Percentiles rank a stretch among this genome's conserved stretches.
These are phyloP conservation scores for Colletotrichum karsti DNA, from an alignment of 2,329 filamentous ascomycete species.

Conservation along the genomic window DNA sequence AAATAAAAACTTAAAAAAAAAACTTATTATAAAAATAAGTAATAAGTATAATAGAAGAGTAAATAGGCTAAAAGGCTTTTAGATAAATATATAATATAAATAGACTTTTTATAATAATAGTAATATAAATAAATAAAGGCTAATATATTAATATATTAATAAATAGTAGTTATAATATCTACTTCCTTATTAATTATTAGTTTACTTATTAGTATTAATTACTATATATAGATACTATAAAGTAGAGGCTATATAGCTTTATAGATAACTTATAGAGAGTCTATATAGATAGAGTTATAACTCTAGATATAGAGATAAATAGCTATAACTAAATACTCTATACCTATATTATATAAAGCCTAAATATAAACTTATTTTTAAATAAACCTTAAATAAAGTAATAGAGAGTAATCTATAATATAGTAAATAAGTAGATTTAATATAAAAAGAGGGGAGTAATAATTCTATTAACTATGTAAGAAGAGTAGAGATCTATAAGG, in stretches of 20 bases:
- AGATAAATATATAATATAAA: conserved; percentile 3
- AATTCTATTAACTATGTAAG: not conserved
- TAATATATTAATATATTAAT: not conserved
- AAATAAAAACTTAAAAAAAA: not conserved
- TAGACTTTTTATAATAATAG: not conserved
- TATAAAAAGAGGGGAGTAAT: not conserved
- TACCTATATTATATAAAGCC: not conserved
- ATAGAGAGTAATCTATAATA: not conserved
- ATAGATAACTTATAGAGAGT: conserved; percentile 13
- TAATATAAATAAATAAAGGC: not conserved
- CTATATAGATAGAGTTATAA: conserved; percentile 1
- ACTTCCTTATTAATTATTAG: conserved; percentile 10
- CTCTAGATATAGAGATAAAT: not conserved
- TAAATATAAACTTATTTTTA: not conserved
- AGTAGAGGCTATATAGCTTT: conserved; percentile 19
- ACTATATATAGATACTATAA: not conserved
- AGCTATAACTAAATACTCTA: not conserved
- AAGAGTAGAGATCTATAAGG: not conserved
- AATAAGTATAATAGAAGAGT: not conserved
- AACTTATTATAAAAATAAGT: not conserved
- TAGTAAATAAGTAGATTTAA: not conserved
- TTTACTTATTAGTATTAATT: conserved; percentile 5
- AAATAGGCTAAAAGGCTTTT: conserved; percentile 1
- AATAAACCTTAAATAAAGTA: not conserved
- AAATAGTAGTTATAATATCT: not conserved